A percentile compares a stretch with the other conserved stretches of the same genome.
These are phyloP conservation scores for Coniella vitis DNA, from an alignment of 2,329 filamentous ascomycete genomes.

Conservation along the genomic window DNA sequence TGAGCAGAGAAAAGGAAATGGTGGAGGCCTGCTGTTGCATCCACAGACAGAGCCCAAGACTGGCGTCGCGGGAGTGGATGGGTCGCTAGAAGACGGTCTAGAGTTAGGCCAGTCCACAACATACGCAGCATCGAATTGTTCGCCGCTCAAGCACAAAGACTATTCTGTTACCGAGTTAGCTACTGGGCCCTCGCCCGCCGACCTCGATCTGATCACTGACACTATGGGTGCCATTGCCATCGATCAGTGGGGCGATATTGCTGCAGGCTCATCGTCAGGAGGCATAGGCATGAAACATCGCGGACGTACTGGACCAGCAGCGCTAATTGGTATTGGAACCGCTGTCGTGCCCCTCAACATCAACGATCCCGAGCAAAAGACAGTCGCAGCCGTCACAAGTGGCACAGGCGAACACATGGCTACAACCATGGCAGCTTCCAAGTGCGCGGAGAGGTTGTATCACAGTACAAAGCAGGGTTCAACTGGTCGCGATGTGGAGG, in stretches of 20 bases:
- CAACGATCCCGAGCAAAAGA: conserved; percentile 60
- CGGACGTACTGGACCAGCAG: conserved; percentile 85
- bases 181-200: conserved; percentile 6
- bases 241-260: conserved; percentile 78
- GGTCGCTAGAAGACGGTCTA: background rate
- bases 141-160: background rate
- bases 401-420: conserved; percentile 98
- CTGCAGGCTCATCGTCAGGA: conserved; percentile 90
- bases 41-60: no score
- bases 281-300: conserved; percentile 98
- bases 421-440: conserved; percentile 83
- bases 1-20: background rate
- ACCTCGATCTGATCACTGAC: conserved; percentile 67
- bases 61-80: background rate
- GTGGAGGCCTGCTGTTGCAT: no score
- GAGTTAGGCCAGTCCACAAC: background rate
- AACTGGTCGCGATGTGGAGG: conserved; percentile 55
- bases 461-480: conserved; percentile 54
- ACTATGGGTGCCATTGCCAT: conserved; percentile 95
- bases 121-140: background rate
- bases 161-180: conserved; percentile 11
- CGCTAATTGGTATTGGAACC: conserved; percentile 84
- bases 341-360: conserved; percentile 74
- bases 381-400: conserved; percentile 80
- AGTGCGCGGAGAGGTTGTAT: conserved; percentile 81